Evolutionary conservation across 1,284 basidiomycete species (phyloP), one percentile per base, ranked within the genome.

Genomic region (Ceratobasidium sp.): DNA sequence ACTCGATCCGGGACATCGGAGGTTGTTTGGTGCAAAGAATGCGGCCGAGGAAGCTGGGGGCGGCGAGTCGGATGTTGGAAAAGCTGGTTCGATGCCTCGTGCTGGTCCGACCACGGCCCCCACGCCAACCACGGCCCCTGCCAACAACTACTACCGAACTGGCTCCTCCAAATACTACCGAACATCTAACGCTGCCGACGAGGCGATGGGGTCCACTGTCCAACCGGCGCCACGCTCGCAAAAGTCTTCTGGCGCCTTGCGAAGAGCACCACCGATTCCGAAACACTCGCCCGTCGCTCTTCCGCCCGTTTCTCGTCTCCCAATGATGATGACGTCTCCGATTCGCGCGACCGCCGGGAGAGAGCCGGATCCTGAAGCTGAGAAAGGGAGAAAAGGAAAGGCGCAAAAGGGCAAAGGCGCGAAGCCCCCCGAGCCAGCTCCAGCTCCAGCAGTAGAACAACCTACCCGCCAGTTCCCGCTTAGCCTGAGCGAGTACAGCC

Each of bases 271-370:
- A 1, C 48, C 49, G n/a, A 66, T 66, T 19, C 64, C 64, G 2
- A 66, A 66, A 27, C 64, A 31, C n/a, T 66, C 64, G 7, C 64
- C 64, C 24, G 64, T 66, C 4, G 64, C 64, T 29, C 49, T 41
- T n/a, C 64, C 64, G 5, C 19, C 49, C 22, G 49, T 66, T 24
- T 49, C 48, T 6, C 46, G 64, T n/a, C 49, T 66, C 3, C 64
- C 64, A 8, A 66, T 66, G 64, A 66, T 66, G 64, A 54, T 66
- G 64, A 66, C 64, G 4, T 66, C 64, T 13, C 64, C 64, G 4
- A 66, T 66, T 29, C 64, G 64, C 29, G 48, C 64, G 2, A 66
- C 64, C 22, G 64, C 46, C 24, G 59, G 37, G 9, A n/a, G 59
- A 43, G 41, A 39, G 1, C 34, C 59, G 5, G 59, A 62, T 24